These are phyloP conservation scores for Talaromyces sp. DNA, from an alignment of 2,329 filamentous ascomycete species.

Conservation along the genomic window DNA sequence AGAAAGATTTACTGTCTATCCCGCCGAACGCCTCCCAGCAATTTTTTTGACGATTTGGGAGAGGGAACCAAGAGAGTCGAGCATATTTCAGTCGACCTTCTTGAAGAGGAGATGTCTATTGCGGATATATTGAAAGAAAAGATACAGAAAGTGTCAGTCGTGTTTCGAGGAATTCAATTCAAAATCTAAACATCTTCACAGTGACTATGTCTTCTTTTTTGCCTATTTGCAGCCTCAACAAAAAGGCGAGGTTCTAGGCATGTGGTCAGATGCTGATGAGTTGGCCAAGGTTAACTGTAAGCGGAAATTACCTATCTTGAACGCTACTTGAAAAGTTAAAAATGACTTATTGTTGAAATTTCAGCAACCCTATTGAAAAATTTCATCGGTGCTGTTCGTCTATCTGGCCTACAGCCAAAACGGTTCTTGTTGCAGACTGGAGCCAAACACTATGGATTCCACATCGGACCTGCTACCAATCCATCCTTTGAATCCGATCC, in stretches of 20 bases:
- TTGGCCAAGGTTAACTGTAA: not conserved
- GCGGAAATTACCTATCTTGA: not conserved
- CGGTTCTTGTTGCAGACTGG: slow-evolving; percentile 5
- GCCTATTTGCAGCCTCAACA: slow-evolving; percentile 6
- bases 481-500: slow-evolving; percentile 4
- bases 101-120: not conserved
- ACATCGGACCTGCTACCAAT: slow-evolving; percentile 5
- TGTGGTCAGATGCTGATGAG: slow-evolving; percentile 4
- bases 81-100: not conserved
- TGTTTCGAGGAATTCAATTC: not conserved
- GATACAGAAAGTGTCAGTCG: not conserved
- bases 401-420: not conserved
- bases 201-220: slow-evolving; percentile 7
- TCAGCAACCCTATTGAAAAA: slow-evolving; percentile 1
- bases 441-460: slow-evolving; percentile 5
- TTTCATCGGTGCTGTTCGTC: not conserved
- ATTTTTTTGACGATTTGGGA: slow-evolving; percentile 4
- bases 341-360: not conserved
- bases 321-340: not conserved
- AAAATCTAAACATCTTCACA: not conserved
- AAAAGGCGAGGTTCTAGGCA: slow-evolving; percentile 1
- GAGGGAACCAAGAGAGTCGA: slow-evolving; percentile 1
- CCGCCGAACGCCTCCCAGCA: not conserved
- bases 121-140: not conserved
- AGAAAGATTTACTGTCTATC: slow-evolving; percentile 5